phyloP scores from a whole-genome alignment of 305 asterid species.

The Solanum hybrid region DNA sequence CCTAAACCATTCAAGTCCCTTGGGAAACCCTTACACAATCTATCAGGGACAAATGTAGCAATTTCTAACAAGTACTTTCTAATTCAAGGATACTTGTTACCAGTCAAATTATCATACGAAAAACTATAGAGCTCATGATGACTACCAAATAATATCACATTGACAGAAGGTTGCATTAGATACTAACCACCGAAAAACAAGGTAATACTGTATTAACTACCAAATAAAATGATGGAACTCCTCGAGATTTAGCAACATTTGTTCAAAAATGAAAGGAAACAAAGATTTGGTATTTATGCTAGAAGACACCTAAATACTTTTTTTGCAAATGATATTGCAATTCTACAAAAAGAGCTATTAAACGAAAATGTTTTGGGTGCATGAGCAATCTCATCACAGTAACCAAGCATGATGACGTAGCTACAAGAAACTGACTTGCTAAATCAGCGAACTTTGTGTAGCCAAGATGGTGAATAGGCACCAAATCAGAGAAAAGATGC shows the following conservation, averaged over 20 bases:
- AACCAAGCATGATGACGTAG: not conserved
- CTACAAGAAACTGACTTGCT: not conserved
- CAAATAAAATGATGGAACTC: not conserved
- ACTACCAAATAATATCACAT: not conserved
- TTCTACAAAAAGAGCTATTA: not conserved
- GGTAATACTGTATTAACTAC: not conserved
- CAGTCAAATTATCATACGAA: not conserved
- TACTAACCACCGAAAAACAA: not conserved
- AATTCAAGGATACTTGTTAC: not conserved
- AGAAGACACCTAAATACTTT: not conserved
- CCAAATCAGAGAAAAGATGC: not conserved
- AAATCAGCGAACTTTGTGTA: not conserved
- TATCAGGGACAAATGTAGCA: not conserved
- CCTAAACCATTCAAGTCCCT: not conserved
- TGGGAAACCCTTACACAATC: not conserved
- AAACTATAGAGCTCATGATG: not conserved
- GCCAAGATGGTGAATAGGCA: not conserved
- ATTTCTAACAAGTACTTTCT: not conserved
- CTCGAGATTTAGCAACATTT: not conserved
- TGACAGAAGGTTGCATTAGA: not conserved
- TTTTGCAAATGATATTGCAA: not conserved
- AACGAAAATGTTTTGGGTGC: not conserved
- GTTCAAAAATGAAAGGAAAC: not conserved
- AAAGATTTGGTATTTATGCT: not conserved
- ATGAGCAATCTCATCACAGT: not conserved